These are phyloP conservation scores for Vitis rotundifolia DNA, from an alignment of 164 flowering plant species.

Conservation along the genomic window DNA sequence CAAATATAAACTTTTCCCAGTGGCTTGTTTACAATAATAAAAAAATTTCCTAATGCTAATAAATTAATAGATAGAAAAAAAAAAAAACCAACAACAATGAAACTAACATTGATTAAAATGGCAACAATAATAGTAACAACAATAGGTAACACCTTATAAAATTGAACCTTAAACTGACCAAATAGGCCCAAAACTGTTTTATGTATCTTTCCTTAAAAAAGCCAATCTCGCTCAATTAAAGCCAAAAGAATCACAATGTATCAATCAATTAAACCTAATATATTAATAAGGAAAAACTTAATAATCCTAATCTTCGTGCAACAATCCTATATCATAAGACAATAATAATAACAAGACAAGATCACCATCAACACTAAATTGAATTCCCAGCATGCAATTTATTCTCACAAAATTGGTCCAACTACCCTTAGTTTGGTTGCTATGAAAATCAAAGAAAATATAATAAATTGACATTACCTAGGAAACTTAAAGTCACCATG, in stretches of 20 bases:
- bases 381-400: background rate
- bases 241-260: background rate
- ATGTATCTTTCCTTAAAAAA: background rate
- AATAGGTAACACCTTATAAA: background rate
- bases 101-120: too few relatives aligned
- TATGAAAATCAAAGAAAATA: background rate
- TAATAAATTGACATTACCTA: too few relatives aligned
- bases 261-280: too few relatives aligned
- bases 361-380: background rate
- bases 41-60: too few relatives aligned
- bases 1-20: too few relatives aligned
- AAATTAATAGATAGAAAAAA: too few relatives aligned
- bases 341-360: background rate
- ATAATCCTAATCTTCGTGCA: too few relatives aligned
- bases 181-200: background rate
- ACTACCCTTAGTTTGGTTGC: background rate
- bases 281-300: background rate
- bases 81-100: too few relatives aligned
- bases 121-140: background rate
- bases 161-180: background rate
- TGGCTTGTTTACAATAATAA: too few relatives aligned
- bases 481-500: too few relatives aligned
- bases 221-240: background rate
- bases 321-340: too few relatives aligned
- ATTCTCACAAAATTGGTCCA: background rate